phyloP scores from a whole-genome alignment of 805 yeast genomes.

The Candida pseudofarinosa region DNA sequence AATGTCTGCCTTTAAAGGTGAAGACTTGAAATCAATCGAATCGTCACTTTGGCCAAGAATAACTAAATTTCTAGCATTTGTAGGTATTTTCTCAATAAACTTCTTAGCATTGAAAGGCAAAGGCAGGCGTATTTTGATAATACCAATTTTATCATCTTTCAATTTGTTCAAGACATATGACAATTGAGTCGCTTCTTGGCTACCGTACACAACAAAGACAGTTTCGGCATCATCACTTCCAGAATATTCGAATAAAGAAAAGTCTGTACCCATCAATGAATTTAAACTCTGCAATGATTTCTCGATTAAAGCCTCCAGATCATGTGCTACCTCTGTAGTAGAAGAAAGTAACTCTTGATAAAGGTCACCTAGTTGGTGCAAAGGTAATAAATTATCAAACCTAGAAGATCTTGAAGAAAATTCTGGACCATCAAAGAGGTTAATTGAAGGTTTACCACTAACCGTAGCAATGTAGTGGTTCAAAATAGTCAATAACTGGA shows the following conservation, averaged over 20 bases:
- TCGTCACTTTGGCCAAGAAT: constrained; percentile 55
- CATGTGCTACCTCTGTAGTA: constrained; percentile 18
- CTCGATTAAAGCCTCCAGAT: constrained; percentile 36
- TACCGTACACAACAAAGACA: constrained; percentile 80
- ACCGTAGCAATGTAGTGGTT: constrained; percentile 55
- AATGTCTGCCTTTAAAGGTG: constrained; percentile 63
- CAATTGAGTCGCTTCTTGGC: constrained; percentile 58
- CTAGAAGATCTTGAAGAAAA: constrained; percentile 50
- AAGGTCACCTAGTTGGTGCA: constrained; percentile 37
- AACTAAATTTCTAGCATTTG: constrained; percentile 53
- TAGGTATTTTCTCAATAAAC: constrained; percentile 59
- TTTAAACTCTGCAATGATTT: constrained; percentile 50
- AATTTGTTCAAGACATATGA: constrained; percentile 38
- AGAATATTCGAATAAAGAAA: constrained; percentile 62
- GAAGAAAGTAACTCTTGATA: constrained; percentile 33
- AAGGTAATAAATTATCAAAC: constrained; percentile 40
- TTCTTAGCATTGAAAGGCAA: constrained; percentile 68
- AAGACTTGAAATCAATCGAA: constrained; percentile 22
- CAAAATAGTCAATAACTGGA: constrained; percentile 63
- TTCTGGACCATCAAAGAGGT: constrained; percentile 78
- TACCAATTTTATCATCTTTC: constrained; percentile 49
- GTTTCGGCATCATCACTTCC: constrained; percentile 63
- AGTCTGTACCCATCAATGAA: constrained; percentile 48
- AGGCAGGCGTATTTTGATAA: constrained; percentile 70
- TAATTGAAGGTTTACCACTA: constrained; percentile 54